Base-by-base conservation (phyloP, 2,329 filamentous ascomycete species). In the Trichoderma koningiopsis region DNA sequence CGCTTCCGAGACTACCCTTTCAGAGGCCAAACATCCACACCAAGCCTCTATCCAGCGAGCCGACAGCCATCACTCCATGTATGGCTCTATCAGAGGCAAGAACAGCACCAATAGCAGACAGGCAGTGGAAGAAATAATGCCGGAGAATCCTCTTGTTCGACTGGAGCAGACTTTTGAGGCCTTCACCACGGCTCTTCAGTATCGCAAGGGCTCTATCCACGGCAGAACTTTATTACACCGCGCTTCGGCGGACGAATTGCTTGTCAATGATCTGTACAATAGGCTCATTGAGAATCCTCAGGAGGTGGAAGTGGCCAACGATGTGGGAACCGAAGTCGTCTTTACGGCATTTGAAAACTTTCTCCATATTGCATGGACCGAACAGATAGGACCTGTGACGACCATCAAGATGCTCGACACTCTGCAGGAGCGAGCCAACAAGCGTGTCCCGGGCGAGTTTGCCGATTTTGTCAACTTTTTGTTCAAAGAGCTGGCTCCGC, bases 311-410 rank as follows among this genome's bases (percentile, higher is more conserved):
- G 84, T 89, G 11, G 89, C 92, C 2, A 86, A 89, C 0, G 93
- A 97, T 70, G 86, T 92, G 10, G 87, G 90, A 3, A 89, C 95
- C 10, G 94, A 97, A 75, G 89, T 95, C 24, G 86, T 98, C 5
- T 97, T 97, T 76, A 91, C 92, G 31, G 92, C 94, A 0, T 98
- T 97, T 77, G 94, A 97, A 78, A 97, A 96, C 71, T 98, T 97
- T 74, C 83, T 97, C 70, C 89, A 89, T 70, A 90, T 94, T 72
- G 94, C 92, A 14, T 98, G 95, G 95, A 89, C 87, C 70, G 92
- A 95, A 72, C 91, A 93, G 74, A 94, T 97, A 85, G 95, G 95
- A 0, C 89, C 92, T 3, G 88, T 98, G 68, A 89, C 98, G 78
- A 89, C 92, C 1, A 85, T 88, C 64, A 85, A 91, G 58, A 86